Conservation (phyloP, 495 filamentous ascomycete species). For the Mycothermus thermophilus region DNA sequence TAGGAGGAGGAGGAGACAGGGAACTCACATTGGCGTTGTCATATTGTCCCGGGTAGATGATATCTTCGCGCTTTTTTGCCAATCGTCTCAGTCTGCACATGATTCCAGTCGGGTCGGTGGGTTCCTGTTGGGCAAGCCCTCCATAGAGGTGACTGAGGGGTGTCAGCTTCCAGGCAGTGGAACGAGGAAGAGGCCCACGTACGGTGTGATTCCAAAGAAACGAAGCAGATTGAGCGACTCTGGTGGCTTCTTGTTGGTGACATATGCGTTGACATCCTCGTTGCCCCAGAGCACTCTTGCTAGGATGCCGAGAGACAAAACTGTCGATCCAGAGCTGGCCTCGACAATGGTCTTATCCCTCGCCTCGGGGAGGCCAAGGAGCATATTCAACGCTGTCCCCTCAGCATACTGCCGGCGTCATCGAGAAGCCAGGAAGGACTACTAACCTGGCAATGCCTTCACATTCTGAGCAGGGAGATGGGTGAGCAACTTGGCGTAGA, state of each 20-base stretch:
- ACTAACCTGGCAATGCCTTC: constrained; percentile 46
- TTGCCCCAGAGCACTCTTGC: constrained; percentile 40
- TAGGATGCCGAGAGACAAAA: constrained; percentile 45
- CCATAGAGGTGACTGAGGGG: constrained; percentile 35
- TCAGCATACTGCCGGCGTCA: not conserved
- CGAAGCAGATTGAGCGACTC: constrained; percentile 41
- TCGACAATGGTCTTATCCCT: constrained; percentile 42
- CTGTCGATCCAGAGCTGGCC: constrained; percentile 49
- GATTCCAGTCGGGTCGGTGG: constrained; percentile 37
- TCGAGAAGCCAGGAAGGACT: not conserved
- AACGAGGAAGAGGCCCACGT: no score
- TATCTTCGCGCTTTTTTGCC: constrained; percentile 25
- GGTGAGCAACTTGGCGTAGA: constrained; percentile 53
- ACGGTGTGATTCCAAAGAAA: constrained; percentile 46
- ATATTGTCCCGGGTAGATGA: constrained; percentile 45
- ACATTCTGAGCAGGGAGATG: constrained; percentile 50
- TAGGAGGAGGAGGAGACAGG: not conserved
- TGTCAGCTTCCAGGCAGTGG: no score
- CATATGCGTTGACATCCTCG: constrained; percentile 39
- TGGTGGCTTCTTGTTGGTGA: constrained; percentile 46
- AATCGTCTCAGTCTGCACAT: constrained; percentile 33
- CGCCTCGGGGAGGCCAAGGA: constrained; percentile 14
- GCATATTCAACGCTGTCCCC: constrained; percentile 40
- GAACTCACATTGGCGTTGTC: constrained; percentile 34
- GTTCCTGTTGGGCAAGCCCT: constrained; percentile 45